A percentile compares a stretch with the other conserved stretches of the same genome.
Conservation (phyloP, 73 alveolate species). For the Durusdinium trenchii region DNA sequence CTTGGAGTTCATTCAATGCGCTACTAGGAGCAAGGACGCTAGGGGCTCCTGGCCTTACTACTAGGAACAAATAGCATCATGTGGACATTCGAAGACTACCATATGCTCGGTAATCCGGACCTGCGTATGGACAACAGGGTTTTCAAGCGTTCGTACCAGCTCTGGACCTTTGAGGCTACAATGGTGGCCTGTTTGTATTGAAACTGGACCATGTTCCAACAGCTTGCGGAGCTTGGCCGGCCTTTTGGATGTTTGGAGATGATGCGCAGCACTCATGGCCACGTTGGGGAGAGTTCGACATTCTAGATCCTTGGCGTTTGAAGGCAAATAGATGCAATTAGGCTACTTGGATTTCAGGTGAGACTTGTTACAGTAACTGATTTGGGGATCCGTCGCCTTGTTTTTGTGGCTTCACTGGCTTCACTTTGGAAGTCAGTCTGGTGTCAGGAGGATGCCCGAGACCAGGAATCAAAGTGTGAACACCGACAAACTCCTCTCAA, state of each 20-base stretch:
- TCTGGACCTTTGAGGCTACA: constrained; percentile 11
- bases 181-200: constrained; percentile 62
- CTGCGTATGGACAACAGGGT: no score
- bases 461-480: no score
- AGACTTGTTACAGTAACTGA: no score
- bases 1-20: not conserved
- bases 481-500: no score
- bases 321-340: not conserved
- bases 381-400: no score
- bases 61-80: not conserved
- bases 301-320: not conserved
- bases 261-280: constrained; percentile 92
- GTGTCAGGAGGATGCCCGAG: no score
- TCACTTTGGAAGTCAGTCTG: no score
- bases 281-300: constrained; percentile 90
- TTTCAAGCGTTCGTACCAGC: no score
- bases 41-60: not conserved
- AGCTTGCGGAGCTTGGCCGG: constrained; percentile 88
- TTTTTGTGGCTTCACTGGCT: no score
- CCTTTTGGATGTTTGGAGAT: constrained; percentile 94
- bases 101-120: no score
- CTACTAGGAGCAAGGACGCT: no score
- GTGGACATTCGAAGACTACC: not conserved
- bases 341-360: not conserved
- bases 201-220: constrained; percentile 71